phyloP scores from a whole-genome alignment of 2,329 filamentous ascomycete species.

The Cladobotryum protrusum region DNA sequence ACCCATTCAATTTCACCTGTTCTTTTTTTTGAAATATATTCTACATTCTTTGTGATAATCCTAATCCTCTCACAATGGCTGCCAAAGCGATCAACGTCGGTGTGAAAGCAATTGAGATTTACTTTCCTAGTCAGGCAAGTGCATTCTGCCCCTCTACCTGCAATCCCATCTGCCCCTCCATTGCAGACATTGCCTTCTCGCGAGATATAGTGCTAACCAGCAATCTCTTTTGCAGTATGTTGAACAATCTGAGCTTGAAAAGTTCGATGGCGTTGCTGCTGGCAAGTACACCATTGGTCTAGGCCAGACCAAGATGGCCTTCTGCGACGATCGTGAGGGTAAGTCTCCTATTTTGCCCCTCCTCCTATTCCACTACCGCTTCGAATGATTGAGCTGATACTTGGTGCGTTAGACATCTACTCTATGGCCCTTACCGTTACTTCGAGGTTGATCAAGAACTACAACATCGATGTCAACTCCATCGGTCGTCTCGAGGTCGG shows the following conservation, averaged over 20 bases:
- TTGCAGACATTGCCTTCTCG: background rate
- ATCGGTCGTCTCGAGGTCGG: constrained; percentile 79
- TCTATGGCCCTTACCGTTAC: constrained; percentile 73
- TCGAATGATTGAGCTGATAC: background rate
- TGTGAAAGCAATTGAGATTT: constrained; percentile 90
- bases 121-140: constrained; percentile 78
- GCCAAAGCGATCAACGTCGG: constrained; percentile 78
- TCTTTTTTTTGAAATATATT: background rate
- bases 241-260: constrained; percentile 75
- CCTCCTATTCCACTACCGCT: background rate
- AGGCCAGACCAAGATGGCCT: constrained; percentile 87
- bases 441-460: constrained; percentile 73
- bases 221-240: constrained; percentile 56
- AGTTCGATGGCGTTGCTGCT: constrained; percentile 74
- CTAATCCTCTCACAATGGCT: constrained; percentile 49
- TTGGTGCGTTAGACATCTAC: constrained; percentile 65
- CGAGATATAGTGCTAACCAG: constrained; percentile 2
- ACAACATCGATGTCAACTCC: constrained; percentile 71
- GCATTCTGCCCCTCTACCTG: constrained; percentile 4
- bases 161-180: constrained; percentile 18
- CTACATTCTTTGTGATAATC: constrained; percentile 5
- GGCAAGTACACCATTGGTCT: constrained; percentile 91
- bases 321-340: constrained; percentile 87
- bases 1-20: constrained; percentile 12
- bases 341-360: constrained; percentile 25